Evolutionary conservation across 2,329 filamentous ascomycete species (phyloP).

Genomic region (Fusarium humuli): DNA sequence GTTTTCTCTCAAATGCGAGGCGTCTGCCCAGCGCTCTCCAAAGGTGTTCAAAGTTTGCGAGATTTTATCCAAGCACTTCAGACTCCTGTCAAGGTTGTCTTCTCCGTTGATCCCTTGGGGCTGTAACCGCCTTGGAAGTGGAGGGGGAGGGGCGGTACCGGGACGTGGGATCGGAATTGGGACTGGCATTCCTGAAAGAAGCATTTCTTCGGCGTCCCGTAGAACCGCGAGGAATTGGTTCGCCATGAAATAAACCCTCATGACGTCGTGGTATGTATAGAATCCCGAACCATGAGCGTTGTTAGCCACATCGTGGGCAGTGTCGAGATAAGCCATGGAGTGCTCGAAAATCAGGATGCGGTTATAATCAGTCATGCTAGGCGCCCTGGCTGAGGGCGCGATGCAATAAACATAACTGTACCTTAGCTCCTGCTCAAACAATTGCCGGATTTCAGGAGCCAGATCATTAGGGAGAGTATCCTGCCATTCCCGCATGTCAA

Average conservation of each 20-base stretch:
- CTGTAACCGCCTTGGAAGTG: conserved; percentile 61
- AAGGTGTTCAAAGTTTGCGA: conserved; percentile 66
- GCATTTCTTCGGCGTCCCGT: conserved; percentile 66
- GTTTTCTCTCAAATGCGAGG: conserved; percentile 62
- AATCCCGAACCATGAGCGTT: conserved; percentile 71
- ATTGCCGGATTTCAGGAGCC: conserved; percentile 73
- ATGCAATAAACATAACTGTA: conserved; percentile 94
- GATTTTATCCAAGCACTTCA: conserved; percentile 66
- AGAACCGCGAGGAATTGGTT: conserved; percentile 72
- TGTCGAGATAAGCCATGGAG: conserved; percentile 82
- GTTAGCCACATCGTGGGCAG: conserved; percentile 75
- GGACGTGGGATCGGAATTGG: conserved; percentile 59
- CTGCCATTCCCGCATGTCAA: conserved; percentile 84
- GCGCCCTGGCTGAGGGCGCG: conserved; percentile 80
- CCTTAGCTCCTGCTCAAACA: conserved; percentile 88
- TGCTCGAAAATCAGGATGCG: conserved; percentile 88
- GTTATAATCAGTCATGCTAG: conserved; percentile 79
- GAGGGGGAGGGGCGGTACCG: conserved; percentile 63
- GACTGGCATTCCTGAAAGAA: conserved; percentile 63
- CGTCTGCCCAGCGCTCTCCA: conserved; percentile 70
- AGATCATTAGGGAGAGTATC: conserved; percentile 77
- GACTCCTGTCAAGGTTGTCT: conserved; percentile 66
- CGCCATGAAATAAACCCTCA: conserved; percentile 82
- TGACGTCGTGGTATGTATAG: conserved; percentile 87
- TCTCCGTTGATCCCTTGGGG: conserved; percentile 52